phyloP scores from a whole-genome alignment of 352 stramenopile genomes.

The Aphanomyces cochlioides region DNA sequence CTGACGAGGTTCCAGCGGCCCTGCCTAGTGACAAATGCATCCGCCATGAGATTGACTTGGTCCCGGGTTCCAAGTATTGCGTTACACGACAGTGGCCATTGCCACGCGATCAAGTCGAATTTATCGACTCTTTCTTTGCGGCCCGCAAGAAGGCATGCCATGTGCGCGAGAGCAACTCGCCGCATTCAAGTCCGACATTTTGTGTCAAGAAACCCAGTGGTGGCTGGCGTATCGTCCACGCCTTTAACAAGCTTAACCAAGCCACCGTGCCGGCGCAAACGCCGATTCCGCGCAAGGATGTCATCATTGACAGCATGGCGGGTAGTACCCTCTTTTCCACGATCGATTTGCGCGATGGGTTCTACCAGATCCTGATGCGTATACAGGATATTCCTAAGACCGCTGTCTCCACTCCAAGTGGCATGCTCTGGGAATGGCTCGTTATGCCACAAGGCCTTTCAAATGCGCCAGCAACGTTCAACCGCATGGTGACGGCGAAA shows the following conservation, averaged over 20 bases:
- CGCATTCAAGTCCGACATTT: constrained; percentile 16
- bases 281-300: no score
- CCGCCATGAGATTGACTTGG: constrained; percentile 37
- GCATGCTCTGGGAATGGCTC: no score
- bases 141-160: not conserved
- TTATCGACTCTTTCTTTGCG: not conserved
- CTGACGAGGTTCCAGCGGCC: constrained; percentile 30
- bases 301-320: no score
- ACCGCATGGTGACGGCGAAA: no score
- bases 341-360: no score
- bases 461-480: no score
- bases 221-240: constrained; percentile 22
- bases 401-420: no score
- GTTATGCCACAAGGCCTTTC: no score
- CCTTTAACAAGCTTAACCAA: constrained; percentile 26
- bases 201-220: constrained; percentile 22
- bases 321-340: no score
- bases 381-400: no score
- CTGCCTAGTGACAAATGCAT: constrained; percentile 30
- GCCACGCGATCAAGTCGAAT: constrained; percentile 33
- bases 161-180: constrained; percentile 16
- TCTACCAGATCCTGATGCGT: no score
- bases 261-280: not conserved
- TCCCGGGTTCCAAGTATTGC: constrained; percentile 35
- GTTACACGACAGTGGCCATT: constrained; percentile 36